phyloP scores from a whole-genome alignment of 2,329 filamentous ascomycete genomes.

The Trichoderma sp. region DNA sequence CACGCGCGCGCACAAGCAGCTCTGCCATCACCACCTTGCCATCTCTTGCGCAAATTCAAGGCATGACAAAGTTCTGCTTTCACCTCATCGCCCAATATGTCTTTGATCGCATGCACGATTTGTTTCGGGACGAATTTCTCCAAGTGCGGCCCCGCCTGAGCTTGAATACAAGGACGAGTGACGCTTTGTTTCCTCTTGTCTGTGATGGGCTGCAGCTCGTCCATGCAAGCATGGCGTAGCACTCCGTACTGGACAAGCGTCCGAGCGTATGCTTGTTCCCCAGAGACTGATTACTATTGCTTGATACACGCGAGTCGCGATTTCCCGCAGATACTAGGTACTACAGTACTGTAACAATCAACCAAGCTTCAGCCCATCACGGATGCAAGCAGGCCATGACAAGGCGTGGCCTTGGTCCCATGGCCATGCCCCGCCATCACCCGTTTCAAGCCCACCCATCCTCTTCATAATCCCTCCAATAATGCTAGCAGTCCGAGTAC shows the following conservation, averaged over 20 bases:
- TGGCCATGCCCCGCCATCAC: slow-evolving; percentile 17
- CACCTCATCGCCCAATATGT: neutral
- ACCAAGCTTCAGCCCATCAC: slow-evolving; percentile 26
- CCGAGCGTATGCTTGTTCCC: slow-evolving; percentile 5
- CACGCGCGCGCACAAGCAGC: slow-evolving; percentile 9
- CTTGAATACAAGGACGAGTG: neutral
- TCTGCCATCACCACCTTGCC: neutral
- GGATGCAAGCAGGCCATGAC: slow-evolving; percentile 18
- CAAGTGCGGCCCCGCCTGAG: neutral
- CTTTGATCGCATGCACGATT: neutral
- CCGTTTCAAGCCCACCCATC: slow-evolving; percentile 24
- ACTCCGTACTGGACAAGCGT: neutral
- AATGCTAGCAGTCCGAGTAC: slow-evolving; percentile 4
- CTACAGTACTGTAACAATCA: neutral
- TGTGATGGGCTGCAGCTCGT: neutral
- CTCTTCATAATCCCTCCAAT: slow-evolving; percentile 24
- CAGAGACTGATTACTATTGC: slow-evolving; percentile 1
- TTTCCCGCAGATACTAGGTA: slow-evolving; percentile 19
- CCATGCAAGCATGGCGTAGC: neutral
- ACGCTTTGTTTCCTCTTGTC: neutral
- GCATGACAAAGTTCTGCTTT: neutral
- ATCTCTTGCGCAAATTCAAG: neutral
- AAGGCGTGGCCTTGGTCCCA: slow-evolving; percentile 20
- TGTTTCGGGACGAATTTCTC: neutral
- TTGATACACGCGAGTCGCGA: slow-evolving; percentile 15